These are phyloP conservation scores for Tylopilus subfusipes DNA, from an alignment of 768 basidiomycete genomes.

Conservation along the genomic window DNA sequence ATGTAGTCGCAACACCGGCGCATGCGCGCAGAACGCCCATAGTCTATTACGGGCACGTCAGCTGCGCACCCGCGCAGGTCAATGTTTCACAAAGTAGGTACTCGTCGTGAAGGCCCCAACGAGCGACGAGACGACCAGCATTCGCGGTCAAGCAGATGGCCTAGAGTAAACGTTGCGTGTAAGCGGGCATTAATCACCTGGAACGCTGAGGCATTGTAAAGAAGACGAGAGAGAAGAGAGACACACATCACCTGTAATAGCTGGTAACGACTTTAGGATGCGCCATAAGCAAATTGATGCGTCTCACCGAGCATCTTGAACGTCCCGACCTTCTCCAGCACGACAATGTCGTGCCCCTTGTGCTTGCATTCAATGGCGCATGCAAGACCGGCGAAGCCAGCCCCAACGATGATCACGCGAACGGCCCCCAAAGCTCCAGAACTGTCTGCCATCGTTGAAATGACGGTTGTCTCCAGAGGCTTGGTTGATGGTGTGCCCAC, in stretches of 20 bases:
- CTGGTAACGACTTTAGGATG: neutral
- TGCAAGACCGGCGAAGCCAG: constrained; percentile 28
- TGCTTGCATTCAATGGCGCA: constrained; percentile 28
- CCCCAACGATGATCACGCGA: constrained; percentile 22
- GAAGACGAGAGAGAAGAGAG: neutral
- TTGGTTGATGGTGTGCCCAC: neutral
- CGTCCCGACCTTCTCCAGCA: constrained; percentile 24
- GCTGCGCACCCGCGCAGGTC: neutral
- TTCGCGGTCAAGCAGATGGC: constrained; percentile 25
- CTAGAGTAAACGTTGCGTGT: neutral
- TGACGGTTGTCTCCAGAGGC: neutral
- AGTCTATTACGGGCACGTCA: constrained; percentile 7
- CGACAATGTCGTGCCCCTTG: constrained; percentile 25
- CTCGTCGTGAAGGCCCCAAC: constrained; percentile 30
- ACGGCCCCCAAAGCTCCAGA: neutral
- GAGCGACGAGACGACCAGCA: constrained; percentile 25
- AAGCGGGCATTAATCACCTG: neutral
- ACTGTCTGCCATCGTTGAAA: neutral
- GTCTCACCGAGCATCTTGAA: constrained; percentile 18
- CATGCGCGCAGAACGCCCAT: constrained; percentile 18
- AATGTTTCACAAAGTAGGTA: neutral
- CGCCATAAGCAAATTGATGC: no score
- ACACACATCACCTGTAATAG: constrained; percentile 1
- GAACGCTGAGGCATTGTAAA: neutral
- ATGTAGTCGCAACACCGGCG: constrained; percentile 10